Conservation (phyloP, 176 grass and related monocot species). For the Hyparrhenia diplandra region DNA sequence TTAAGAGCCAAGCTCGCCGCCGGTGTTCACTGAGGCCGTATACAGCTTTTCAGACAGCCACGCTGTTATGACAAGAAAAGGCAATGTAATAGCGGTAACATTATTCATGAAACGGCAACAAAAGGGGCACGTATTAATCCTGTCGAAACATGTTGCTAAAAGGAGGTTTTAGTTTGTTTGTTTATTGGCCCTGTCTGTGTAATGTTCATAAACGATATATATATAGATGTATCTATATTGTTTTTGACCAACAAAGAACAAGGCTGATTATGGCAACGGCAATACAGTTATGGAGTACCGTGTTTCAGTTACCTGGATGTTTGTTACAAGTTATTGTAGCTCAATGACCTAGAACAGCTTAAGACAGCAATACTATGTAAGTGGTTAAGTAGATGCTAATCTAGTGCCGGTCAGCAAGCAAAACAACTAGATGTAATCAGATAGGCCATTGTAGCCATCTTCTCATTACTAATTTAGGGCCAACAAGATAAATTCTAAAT, state of each 20-base stretch:
- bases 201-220: slow-evolving; percentile 50
- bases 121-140: background rate
- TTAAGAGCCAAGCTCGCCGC: slow-evolving; percentile 77
- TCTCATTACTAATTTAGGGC: background rate
- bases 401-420: background rate
- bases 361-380: background rate
- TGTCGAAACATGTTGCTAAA: slow-evolving; percentile 11
- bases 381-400: background rate
- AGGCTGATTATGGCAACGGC: slow-evolving; percentile 12
- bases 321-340: background rate
- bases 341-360: background rate
- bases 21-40: slow-evolving; percentile 7
- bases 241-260: slow-evolving; percentile 43
- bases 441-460: background rate
- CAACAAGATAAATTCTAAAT: background rate
- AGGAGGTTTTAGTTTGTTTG: slow-evolving; percentile 39
- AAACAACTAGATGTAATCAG: background rate
- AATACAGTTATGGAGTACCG: slow-evolving; percentile 23
- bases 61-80: slow-evolving; percentile 6
- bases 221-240: slow-evolving; percentile 28
- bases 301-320: background rate
- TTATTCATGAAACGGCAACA: slow-evolving; percentile 34
- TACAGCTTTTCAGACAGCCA: background rate
- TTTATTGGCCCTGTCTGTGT: slow-evolving; percentile 37
- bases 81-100: slow-evolving; percentile 9